Evolutionary conservation across 2,329 filamentous ascomycete genomes (phyloP).

Genomic region (Ophiostoma sp.): DNA sequence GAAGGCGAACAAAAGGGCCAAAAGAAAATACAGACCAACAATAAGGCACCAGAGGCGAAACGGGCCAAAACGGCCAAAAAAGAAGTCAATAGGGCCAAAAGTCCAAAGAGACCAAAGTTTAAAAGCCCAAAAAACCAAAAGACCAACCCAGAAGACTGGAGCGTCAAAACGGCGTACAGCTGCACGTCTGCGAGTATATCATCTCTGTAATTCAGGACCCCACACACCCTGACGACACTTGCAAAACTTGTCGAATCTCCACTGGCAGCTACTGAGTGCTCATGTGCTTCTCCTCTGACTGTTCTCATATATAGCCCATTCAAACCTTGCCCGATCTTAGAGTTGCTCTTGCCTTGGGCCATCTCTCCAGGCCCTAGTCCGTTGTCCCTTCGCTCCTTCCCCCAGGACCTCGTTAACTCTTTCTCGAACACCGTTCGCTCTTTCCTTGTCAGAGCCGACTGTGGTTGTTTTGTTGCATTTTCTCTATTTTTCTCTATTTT

Average conservation of each 20-base stretch:
- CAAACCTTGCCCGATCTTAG: constrained; percentile 19
- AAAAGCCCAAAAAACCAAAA: neutral
- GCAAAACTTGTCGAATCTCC: constrained; percentile 10
- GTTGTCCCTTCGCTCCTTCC: neutral
- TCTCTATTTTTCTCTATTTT: neutral
- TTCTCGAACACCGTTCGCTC: neutral
- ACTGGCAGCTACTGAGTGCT: neutral
- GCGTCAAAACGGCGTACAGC: neutral
- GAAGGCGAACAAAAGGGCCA: neutral
- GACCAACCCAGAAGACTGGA: neutral
- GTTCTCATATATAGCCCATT: constrained; percentile 16
- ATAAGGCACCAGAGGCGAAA: neutral
- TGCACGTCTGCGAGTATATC: neutral
- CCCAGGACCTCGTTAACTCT: neutral
- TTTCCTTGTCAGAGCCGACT: neutral
- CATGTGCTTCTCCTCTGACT: neutral
- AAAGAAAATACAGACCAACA: neutral
- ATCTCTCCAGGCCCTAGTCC: constrained; percentile 7
- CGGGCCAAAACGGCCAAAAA: neutral
- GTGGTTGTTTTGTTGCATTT: neutral
- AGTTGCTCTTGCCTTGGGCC: neutral
- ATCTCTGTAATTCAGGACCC: neutral
- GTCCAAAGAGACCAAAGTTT: neutral
- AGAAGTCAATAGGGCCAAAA: neutral
- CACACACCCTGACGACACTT: constrained; percentile 8